These are phyloP conservation scores for Dioszegia aurantiaca DNA, from an alignment of 768 basidiomycete genomes.

Conservation along the genomic window DNA sequence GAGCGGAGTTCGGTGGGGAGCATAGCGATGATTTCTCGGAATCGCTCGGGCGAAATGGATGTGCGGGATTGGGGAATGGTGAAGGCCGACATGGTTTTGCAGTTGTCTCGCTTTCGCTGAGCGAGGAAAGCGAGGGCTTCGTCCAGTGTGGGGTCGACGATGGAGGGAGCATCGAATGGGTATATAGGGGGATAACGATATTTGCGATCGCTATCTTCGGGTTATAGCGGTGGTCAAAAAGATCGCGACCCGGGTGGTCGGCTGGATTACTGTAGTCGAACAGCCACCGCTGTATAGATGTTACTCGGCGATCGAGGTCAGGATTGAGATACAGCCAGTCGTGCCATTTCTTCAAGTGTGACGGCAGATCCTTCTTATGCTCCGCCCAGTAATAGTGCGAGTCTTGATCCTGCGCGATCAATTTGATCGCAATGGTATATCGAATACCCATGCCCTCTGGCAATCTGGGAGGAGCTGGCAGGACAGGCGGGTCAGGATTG, in stretches of 20 bases:
- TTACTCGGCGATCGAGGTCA: background rate
- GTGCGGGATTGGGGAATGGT: background rate
- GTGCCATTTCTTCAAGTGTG: background rate
- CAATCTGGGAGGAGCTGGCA: background rate
- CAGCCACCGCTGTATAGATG: background rate
- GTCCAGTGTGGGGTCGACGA: slow-evolving; percentile 3
- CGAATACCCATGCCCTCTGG: background rate
- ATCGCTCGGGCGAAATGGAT: background rate
- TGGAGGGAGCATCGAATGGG: background rate
- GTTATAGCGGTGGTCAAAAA: no score
- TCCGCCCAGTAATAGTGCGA: background rate
- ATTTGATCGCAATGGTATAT: background rate
- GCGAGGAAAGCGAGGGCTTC: slow-evolving; percentile 11
- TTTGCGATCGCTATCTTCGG: no score
- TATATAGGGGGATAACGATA: background rate
- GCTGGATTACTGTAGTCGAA: background rate
- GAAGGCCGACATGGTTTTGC: background rate
- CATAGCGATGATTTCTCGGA: background rate
- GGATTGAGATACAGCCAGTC: slow-evolving; percentile 6
- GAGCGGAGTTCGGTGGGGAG: background rate
- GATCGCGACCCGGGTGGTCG: no score
- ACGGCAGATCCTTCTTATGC: background rate
- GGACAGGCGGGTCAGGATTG: background rate
- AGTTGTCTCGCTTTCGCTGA: background rate
- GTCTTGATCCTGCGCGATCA: background rate